Conservation (phyloP, 1,284 basidiomycete genomes). For the Pisolithus thermaeus region DNA sequence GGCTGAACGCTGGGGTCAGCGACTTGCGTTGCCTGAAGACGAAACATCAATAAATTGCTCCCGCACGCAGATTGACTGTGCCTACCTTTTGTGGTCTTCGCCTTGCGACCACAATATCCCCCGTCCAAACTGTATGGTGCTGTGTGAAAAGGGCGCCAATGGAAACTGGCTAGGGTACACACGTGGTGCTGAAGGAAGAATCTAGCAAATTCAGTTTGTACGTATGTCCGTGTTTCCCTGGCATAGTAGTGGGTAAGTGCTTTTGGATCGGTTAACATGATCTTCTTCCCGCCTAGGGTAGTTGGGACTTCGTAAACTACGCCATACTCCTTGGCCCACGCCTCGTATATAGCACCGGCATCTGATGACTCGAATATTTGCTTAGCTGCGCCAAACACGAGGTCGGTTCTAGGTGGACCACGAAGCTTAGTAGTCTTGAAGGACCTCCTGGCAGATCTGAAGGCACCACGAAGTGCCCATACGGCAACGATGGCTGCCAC, state of each 20-base stretch:
- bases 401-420: slow-evolving; percentile 19
- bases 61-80: background rate
- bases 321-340: slow-evolving; percentile 44
- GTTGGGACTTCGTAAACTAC: slow-evolving; percentile 40
- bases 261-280: slow-evolving; percentile 52
- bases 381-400: slow-evolving; percentile 16
- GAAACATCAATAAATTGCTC: background rate
- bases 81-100: slow-evolving; percentile 20
- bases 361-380: slow-evolving; percentile 11
- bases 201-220: slow-evolving; percentile 33
- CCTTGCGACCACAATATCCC: slow-evolving; percentile 4
- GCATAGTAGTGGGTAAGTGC: slow-evolving; percentile 50
- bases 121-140: slow-evolving; percentile 14
- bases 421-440: slow-evolving; percentile 5
- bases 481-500: too few species aligned
- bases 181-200: background rate
- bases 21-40: slow-evolving; percentile 36
- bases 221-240: slow-evolving; percentile 46
- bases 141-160: background rate
- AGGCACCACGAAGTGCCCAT: too few species aligned
- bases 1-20: slow-evolving; percentile 42
- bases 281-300: slow-evolving; percentile 34
- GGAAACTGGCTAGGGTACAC: background rate
- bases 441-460: too few species aligned
- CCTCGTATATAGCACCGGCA: slow-evolving; percentile 25